A percentile compares a stretch with the other conserved stretches of the same genome.
Conservation (phyloP, 2,329 filamentous ascomycete species). For the Xylariaceae sp. region DNA sequence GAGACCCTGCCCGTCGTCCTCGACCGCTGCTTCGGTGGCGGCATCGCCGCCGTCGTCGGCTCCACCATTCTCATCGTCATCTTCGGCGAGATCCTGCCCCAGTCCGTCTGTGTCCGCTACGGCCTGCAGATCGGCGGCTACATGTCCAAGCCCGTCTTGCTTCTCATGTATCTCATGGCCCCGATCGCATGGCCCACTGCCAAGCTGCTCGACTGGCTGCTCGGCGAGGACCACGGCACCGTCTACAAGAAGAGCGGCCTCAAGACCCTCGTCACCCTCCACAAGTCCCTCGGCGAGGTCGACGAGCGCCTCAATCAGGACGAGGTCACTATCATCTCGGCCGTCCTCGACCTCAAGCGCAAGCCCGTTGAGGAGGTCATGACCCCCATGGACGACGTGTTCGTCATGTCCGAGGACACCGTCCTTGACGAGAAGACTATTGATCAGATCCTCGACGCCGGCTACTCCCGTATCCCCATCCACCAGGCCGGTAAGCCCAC, state of each 20-base stretch:
- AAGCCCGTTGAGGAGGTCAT: constrained; percentile 94
- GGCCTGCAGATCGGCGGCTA: constrained; percentile 91
- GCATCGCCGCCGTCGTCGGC: constrained; percentile 88
- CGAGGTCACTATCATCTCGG: constrained; percentile 97
- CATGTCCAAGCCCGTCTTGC: constrained; percentile 83
- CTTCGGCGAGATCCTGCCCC: constrained; percentile 93
- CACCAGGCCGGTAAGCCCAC: constrained; percentile 76
- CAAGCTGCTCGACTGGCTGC: constrained; percentile 86
- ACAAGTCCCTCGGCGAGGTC: constrained; percentile 83
- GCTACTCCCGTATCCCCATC: constrained; percentile 94
- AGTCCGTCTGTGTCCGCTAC: constrained; percentile 94
- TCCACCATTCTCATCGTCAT: constrained; percentile 96
- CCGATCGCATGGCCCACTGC: constrained; percentile 92
- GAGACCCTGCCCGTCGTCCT: constrained; percentile 94
- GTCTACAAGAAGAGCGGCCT: constrained; percentile 97
- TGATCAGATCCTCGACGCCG: constrained; percentile 86
- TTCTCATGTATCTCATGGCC: constrained; percentile 87
- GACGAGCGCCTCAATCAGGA: constrained; percentile 92
- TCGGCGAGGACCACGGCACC: constrained; percentile 93
- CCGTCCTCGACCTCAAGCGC: constrained; percentile 91
- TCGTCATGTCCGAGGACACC: constrained; percentile 93
- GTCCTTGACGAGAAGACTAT: constrained; percentile 90
- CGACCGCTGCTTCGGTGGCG: constrained; percentile 88
- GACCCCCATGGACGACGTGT: constrained; percentile 98
- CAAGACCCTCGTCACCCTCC: constrained; percentile 92